Conservation (phyloP, 2,329 filamentous ascomycete species). For the Talaromyces verruculosus region DNA sequence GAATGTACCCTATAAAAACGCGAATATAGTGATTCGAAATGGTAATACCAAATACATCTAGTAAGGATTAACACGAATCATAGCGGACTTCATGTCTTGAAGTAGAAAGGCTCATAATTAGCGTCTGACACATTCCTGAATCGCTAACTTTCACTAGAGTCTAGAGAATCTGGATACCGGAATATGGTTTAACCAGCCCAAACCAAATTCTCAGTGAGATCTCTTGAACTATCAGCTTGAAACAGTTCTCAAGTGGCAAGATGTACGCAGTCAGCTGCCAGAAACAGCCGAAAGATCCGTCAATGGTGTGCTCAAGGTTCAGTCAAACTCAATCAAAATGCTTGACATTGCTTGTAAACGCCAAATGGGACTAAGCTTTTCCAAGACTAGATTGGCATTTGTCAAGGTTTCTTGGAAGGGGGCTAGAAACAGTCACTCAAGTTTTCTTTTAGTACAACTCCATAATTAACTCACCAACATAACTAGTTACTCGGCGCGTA, state of each 20-base stretch:
- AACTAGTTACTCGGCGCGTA: background rate
- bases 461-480: background rate
- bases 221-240: background rate
- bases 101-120: background rate
- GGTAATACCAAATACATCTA: background rate
- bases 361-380: conserved; percentile 13
- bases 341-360: background rate
- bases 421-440: background rate
- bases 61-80: conserved; percentile 2
- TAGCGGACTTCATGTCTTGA: background rate
- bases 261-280: background rate
- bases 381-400: conserved; percentile 9
- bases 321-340: background rate
- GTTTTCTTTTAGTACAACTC: conserved; percentile 1
- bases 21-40: background rate
- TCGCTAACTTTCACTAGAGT: background rate
- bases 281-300: background rate
- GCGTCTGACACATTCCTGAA: background rate
- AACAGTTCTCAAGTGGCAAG: background rate
- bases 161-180: background rate
- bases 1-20: background rate
- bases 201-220: background rate
- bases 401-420: conserved; percentile 1
- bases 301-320: background rate
- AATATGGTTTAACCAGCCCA: background rate